These are phyloP conservation scores for Alternaria ventricosa DNA, from an alignment of 2,329 filamentous ascomycete species.

Conservation along the genomic window DNA sequence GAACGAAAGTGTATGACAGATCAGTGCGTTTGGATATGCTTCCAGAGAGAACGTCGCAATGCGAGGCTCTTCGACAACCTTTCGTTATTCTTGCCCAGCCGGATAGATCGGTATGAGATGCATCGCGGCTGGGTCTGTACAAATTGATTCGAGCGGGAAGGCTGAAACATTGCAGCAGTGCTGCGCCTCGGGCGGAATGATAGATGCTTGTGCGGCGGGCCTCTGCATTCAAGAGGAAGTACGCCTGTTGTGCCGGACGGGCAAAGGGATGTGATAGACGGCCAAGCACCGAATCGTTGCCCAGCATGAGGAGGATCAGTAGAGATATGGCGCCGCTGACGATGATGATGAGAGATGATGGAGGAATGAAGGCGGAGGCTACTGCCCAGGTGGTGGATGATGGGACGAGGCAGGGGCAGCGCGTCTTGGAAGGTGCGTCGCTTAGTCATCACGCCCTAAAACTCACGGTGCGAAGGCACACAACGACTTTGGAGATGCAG, in stretches of 20 bases:
- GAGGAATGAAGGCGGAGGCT: neutral
- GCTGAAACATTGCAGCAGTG: neutral
- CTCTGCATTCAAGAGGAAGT: neutral
- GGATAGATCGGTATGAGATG: conserved; percentile 1
- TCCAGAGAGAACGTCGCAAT: neutral
- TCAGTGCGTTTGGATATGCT: neutral
- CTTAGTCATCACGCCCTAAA: neutral
- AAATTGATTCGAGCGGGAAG: neutral
- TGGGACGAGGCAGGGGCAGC: neutral
- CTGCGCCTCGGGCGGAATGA: neutral
- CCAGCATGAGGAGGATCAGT: neutral
- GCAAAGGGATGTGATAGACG: conserved; percentile 1
- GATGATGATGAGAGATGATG: neutral
- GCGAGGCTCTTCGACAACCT: neutral
- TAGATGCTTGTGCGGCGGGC: neutral
- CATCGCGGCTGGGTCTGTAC: neutral
- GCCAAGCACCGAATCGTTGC: neutral
- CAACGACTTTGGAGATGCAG: neutral
- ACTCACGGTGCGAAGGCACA: neutral
- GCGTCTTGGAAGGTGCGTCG: neutral
- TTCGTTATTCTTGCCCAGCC: neutral
- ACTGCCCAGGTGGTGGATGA: neutral
- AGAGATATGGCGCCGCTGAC: neutral
- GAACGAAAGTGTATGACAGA: no score
- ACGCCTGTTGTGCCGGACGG: conserved; percentile 5